Conservation (phyloP, 805 yeast species). For the Tetrapisispora fleetii region DNA sequence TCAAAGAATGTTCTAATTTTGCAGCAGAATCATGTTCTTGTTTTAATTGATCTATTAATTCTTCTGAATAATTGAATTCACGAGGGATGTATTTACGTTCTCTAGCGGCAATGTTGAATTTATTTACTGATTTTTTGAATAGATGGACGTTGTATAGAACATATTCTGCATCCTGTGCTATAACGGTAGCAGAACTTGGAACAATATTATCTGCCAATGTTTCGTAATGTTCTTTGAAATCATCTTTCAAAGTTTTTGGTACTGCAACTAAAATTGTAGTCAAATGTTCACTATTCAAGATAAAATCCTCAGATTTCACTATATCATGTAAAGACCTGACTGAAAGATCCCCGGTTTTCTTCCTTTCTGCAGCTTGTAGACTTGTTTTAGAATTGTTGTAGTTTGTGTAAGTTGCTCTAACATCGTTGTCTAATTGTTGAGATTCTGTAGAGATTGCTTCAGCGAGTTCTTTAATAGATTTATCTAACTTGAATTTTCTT, state of each 20-base stretch:
- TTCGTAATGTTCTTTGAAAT: constrained; percentile 67
- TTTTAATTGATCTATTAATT: constrained; percentile 57
- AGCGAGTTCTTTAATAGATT: constrained; percentile 68
- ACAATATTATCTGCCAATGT: constrained; percentile 71
- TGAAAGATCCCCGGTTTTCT: constrained; percentile 86
- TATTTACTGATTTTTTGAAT: constrained; percentile 70
- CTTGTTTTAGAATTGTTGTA: constrained; percentile 79
- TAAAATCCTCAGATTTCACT: constrained; percentile 75
- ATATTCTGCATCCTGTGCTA: constrained; percentile 68
- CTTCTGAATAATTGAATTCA: constrained; percentile 81
- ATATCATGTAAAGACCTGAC: constrained; percentile 85
- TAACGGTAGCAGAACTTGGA: constrained; percentile 73
- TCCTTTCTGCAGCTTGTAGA: constrained; percentile 80
- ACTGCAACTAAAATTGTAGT: constrained; percentile 82
- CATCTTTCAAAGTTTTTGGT: constrained; percentile 52
- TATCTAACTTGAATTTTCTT: constrained; percentile 76
- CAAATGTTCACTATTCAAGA: constrained; percentile 76
- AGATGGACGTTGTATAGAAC: constrained; percentile 67
- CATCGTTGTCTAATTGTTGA: constrained; percentile 72
- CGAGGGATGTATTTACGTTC: constrained; percentile 88
- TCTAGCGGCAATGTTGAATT: constrained; percentile 60
- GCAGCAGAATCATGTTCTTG: constrained; percentile 71
- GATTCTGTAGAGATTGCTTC: constrained; percentile 66
- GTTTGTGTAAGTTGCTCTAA: constrained; percentile 59
- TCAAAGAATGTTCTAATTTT: constrained; percentile 60